Conservation (phyloP, 176 grass and related monocot genomes). For the Chloris gayana region DNA sequence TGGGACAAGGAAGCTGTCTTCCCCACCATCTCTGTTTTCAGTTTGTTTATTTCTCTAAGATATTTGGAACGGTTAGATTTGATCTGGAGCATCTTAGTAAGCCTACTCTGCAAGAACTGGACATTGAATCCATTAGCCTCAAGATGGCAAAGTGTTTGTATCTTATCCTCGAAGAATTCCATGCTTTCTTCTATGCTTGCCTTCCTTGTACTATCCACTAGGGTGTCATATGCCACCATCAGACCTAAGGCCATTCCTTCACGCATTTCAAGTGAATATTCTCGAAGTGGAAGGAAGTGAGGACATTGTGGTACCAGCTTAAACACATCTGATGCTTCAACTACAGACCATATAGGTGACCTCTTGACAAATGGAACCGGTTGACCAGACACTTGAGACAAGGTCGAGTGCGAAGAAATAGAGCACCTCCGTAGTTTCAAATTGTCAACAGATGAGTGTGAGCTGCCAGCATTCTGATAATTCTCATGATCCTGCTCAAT, state of each 20-base stretch:
- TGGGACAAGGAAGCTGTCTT: conserved; percentile 6
- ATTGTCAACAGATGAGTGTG: neutral
- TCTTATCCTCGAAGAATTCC: conserved; percentile 41
- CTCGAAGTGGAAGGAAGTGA: conserved; percentile 61
- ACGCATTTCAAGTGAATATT: conserved; percentile 35
- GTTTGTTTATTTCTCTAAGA: conserved; percentile 8
- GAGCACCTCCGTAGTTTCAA: conserved; percentile 8
- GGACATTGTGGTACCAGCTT: conserved; percentile 48
- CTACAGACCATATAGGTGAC: conserved; percentile 47
- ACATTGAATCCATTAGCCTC: conserved; percentile 67
- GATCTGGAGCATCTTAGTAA: conserved; percentile 34
- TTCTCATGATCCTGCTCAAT: neutral
- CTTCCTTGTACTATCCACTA: conserved; percentile 37
- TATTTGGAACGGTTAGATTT: conserved; percentile 27
- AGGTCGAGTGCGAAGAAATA: conserved; percentile 4
- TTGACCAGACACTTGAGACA: conserved; percentile 15
- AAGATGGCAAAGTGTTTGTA: conserved; percentile 36
- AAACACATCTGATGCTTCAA: conserved; percentile 55
- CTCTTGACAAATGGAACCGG: conserved; percentile 45
- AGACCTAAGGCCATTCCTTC: conserved; percentile 78
- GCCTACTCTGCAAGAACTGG: conserved; percentile 23
- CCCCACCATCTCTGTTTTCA: conserved; percentile 25
- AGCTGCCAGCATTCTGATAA: conserved; percentile 12
- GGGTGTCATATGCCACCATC: conserved; percentile 50
- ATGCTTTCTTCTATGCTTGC: conserved; percentile 38